A percentile compares a stretch with the other conserved stretches of the same genome.
phyloP scores from a whole-genome alignment of 177 flowering plant genomes.

The Vitis hybrid region DNA sequence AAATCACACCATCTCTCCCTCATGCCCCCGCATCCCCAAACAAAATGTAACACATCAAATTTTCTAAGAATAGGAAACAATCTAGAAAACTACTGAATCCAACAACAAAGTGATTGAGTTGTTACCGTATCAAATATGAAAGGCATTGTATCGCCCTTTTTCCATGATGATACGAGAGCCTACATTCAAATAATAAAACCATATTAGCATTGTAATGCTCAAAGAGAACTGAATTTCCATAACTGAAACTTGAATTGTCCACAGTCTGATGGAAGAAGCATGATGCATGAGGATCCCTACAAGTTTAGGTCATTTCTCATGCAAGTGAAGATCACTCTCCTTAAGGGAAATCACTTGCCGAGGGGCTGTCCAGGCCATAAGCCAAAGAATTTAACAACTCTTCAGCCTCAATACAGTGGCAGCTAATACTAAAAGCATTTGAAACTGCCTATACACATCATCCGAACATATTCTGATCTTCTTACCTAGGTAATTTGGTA shows the following conservation, averaged over 20 bases:
- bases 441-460: no score
- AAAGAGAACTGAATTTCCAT: not conserved
- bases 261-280: not conserved
- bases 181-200: constrained; percentile 28
- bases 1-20: not conserved
- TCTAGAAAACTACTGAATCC: not conserved
- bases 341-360: not conserved
- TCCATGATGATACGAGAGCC: constrained; percentile 92
- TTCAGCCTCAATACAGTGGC: no score
- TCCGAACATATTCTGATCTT: no score
- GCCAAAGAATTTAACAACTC: no score
- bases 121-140: constrained; percentile 91
- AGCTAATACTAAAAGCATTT: no score
- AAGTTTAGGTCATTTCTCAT: no score
- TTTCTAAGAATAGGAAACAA: not conserved
- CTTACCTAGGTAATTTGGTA: no score
- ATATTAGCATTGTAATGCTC: not conserved
- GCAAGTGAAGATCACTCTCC: not conserved
- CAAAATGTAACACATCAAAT: no score
- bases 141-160: constrained; percentile 90
- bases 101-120: not conserved
- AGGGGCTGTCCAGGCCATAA: no score
- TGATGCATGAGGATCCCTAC: no score
- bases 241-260: constrained; percentile 2
- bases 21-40: no score